A percentile compares a stretch with the other conserved stretches of the same genome.
Evolutionary conservation across 495 filamentous ascomycete genomes (phyloP).

Genomic region (Bacidia gigantensis): DNA sequence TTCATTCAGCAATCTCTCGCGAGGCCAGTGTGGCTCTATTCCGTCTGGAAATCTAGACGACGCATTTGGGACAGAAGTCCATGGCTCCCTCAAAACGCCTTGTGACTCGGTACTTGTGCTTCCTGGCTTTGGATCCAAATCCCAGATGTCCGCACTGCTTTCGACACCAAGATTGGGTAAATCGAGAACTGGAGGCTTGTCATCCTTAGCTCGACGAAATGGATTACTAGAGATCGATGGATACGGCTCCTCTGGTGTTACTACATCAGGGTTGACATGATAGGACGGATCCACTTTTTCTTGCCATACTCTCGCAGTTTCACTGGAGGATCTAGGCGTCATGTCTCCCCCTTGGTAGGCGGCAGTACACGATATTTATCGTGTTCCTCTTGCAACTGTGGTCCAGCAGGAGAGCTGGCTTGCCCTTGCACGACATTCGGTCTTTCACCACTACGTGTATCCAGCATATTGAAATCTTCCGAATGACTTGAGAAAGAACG

Average conservation of each 20-base stretch:
- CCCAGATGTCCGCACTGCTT: slow-evolving; percentile 10
- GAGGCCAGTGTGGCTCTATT: background rate
- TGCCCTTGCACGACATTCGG: no score
- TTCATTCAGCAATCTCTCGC: background rate
- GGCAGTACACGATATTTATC: no score
- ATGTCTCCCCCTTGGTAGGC: no score
- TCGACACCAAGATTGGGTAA: slow-evolving; percentile 2
- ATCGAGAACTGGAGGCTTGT: slow-evolving; percentile 4
- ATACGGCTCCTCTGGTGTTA: background rate
- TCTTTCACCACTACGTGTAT: no score
- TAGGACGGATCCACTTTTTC: no score
- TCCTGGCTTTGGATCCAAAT: background rate
- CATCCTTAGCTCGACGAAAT: background rate
- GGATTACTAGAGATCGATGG: slow-evolving; percentile 7
- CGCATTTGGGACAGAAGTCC: background rate
- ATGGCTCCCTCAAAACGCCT: background rate
- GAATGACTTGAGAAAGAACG: no score
- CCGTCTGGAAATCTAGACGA: background rate
- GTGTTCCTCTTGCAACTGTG: no score
- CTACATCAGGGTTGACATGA: no score
- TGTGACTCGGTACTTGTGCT: background rate
- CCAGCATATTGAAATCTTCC: no score
- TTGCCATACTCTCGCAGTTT: background rate
- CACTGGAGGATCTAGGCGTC: background rate
- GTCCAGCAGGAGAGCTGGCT: no score